Base-by-base conservation (phyloP, 2,329 filamentous ascomycete species). In the Rhynchosporium graminicola region DNA sequence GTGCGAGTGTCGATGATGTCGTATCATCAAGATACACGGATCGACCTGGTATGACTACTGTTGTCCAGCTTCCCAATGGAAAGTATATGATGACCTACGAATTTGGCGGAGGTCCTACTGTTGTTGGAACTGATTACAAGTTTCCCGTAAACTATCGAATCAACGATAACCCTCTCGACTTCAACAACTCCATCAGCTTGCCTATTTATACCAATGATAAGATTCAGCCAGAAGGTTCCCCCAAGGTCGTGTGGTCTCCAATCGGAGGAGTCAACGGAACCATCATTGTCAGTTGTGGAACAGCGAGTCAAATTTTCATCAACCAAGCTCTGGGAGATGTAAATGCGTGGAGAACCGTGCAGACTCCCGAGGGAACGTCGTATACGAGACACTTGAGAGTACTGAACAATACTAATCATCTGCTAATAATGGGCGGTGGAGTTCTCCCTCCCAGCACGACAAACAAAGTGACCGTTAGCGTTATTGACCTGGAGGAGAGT, bases 31-130 rank as follows among this genome's bases (percentile, higher is more conserved):
- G 78, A 59, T 88, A 88, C 74, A 82, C 80, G 2, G 84, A 81
- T 63, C 83, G 88, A 1, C 88, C 88, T 0, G 88, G 87, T 56
- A 90, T 90, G 88, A 82, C 87, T 1, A 84, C 82, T 0, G 78
- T 90, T 8, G 79, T 82, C 1, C 70, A 79, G 70, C 79, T 90
- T 3, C 77, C 86, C 67, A 74, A 74, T 42, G 83, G 65, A 6
- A 69, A 84, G 69, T 89, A 82, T 74, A 83, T 91, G 70, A 83
- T 86, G 76, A 80, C 81, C 5, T 88, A 89, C 73, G 87, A 90
- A 57, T 73, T 67, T 46, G 72, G 71, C 9, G 71, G 71, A 3
- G 70, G 71, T 0, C 69, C 70, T 28, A 63, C 61, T 10, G 57
- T 60, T 12, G 51, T 55, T 20, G 63, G 60, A 3, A 65, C 64